Evolutionary conservation across 192 early-diverging fungal genomes (phyloP), one percentile per base, ranked within the genome.

Genomic region (Endogone sp.): DNA sequence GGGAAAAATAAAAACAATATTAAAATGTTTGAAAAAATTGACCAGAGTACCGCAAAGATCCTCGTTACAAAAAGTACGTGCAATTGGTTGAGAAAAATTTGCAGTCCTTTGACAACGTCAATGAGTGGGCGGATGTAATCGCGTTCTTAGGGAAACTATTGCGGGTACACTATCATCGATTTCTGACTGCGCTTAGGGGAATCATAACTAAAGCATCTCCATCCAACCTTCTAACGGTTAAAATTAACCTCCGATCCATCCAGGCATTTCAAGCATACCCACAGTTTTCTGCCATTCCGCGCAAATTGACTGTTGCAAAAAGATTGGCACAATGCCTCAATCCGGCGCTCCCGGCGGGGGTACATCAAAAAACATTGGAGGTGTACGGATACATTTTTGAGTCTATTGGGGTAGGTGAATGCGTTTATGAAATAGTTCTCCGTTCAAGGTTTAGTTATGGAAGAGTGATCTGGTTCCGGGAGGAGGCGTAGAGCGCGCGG

Each of bases 111-210:
- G 95, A 98, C 75, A 87, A 89, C 55, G 89, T 98, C 3, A 91
- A 86, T 72, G 95, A 98, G 73, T 98, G 95, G 95, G 94, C 94
- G 0, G 95, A 98, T 81, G 89, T 96, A 29, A 96, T 93, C 60
- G 89, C 94, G 31, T 95, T 95, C 69, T 77, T 98, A 26, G 88
- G 90, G 30, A 91, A 89, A 73, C 88, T 98, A 13, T 82, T 90
- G 66, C 90, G 89, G 73, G 91, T 91, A 73, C 55, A 72, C 59
- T 64, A 49, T 1, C 37, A 49, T 49, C 9, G 9, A 1, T 49
- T 49, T n/a, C n/a, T n/a, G n/a, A 20, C 22, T 3, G 24, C 29
- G 2, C 26, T 0, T 26, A 25, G 10, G 30, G 24, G 28, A 27
- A 23, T 31, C n/a, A n/a, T n/a, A n/a, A n/a, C n/a, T n/a, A n/a